Base-by-base conservation (phyloP, 1,284 basidiomycete genomes). In the Heterobasidion annosum region DNA sequence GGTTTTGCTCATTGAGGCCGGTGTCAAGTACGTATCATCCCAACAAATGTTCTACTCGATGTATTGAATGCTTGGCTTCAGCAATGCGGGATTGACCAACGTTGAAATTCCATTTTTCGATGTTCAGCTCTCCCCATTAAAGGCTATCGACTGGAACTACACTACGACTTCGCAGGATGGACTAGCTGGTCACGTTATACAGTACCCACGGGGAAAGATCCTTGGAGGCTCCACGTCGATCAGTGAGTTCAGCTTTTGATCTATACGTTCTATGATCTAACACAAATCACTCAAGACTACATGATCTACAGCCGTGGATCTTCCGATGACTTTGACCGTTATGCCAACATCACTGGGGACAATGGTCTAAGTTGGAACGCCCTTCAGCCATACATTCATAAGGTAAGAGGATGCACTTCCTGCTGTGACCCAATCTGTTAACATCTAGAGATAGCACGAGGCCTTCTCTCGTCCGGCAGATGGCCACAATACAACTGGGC, bases 191-290 rank as follows among this genome's bases (percentile, higher is more conserved):
- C 63, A 69, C 0, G 48, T 58, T 0, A 43, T 72, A 10, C 10
- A 53, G 0, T 68, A 64, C 53, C 60, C 67, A 1, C 62, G 71
- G 25, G 73, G 72, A 0, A 64, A 64, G 47, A 62, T 71, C n/a
- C 59, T 74, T 4, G 72, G 73, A 9, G 72, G 72, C 7, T 65
- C 63, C n/a, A 70, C 66, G 13, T 64, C 65, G 16, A 34, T 65
- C 65, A 49, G 72, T 64, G 52, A 19, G 37, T 25, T 47, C 72
- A 59, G 4, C 68, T 68, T 59, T 73, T 74, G 56, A 77, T 71
- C 15, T 72, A 74, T 57, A 82, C 72, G 48, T 69, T 32, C 8
- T 35, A 16, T 75, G 56, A 82, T 73, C 18, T 70, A 73, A 62
- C 78, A 81, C 45, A 72, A 70, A 5, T 60, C 66, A 1, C 61